Base-by-base conservation (phyloP, 306 rosid species). In the Nissolia schottii region DNA sequence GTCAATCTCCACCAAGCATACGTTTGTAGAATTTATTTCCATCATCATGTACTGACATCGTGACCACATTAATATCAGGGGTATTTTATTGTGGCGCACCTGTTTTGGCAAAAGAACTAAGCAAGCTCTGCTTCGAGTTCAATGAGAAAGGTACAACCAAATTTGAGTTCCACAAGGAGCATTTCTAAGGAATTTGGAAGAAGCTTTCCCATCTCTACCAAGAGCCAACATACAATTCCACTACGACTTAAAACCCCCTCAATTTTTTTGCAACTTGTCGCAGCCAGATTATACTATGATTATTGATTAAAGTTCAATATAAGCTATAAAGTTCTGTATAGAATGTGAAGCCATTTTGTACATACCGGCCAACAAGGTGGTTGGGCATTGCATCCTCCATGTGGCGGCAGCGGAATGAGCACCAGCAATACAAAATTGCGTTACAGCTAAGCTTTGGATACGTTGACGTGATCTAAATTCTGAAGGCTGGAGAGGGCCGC, bases 61-160 rank as follows among this genome's bases (percentile, higher is more conserved):
- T 67, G 64, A 27, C 48, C 72, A 57, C 71, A 35, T 57, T 69
- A 73, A 32, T 24, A 53, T 28, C 78, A 92, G 98, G 98, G 50
- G 96, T 92, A 23, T 92, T 92, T 79, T 92, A 92, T 67, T 92
- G 98, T 77, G 98, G 98, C 41, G 91, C 89, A 63, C 98, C 98
- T 34, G 86, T 90, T 61, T 79, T 92, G 79, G 98, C 95, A 22
- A 92, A 88, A 84, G 98, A 92, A 82, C 88, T 92, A 27, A 79
- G 85, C 88, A 87, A 88, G 50, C 98, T 92, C 58, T 92, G 98
- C 85, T 82, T 77, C 50, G 96, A 90, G 16, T 90, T 90, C 84
- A 92, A 90, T 67, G 90, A 92, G 67, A 90, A 84, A 86, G 98
- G 98, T 64, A 75, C 84, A 70, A 92, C 98, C 71, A 92, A 88